phyloP scores from a whole-genome alignment of 73 alveolate genomes.

The Tetrahymena thermophila region DNA sequence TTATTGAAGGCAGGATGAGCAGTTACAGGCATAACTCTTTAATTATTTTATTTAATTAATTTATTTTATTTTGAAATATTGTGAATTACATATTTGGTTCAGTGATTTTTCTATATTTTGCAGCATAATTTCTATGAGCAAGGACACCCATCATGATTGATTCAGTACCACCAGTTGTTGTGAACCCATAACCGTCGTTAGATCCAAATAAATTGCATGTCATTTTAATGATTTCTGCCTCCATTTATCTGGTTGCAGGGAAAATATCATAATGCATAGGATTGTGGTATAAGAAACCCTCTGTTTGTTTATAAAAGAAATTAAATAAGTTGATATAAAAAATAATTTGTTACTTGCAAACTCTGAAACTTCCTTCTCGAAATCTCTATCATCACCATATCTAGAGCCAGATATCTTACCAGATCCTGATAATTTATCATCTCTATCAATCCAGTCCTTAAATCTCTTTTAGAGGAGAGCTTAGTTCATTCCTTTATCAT shows the following conservation, averaged over 20 bases:
- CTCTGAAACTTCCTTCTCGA: conserved; percentile 12
- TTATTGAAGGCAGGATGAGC: conserved; percentile 96
- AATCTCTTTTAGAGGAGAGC: conserved; percentile 7
- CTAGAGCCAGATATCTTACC: conserved; percentile 38
- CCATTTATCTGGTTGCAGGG: conserved; percentile 71
- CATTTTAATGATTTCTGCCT: conserved; percentile 86
- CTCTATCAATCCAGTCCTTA: conserved; percentile 35
- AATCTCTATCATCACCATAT: conserved; percentile 17
- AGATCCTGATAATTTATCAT: background rate
- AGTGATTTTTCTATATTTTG: conserved; percentile 50
- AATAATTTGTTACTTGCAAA: background rate
- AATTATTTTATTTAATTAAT: background rate
- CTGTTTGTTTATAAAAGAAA: background rate
- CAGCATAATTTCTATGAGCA: conserved; percentile 78
- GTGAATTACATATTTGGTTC: conserved; percentile 13
- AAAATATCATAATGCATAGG: conserved; percentile 85
- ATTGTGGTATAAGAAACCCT: conserved; percentile 64
- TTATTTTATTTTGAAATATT: conserved; percentile 7
- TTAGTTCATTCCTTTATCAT: background rate
- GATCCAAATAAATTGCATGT: conserved; percentile 90
- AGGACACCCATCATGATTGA: conserved; percentile 80
- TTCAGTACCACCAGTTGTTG: conserved; percentile 97
- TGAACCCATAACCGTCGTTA: conserved; percentile 83
- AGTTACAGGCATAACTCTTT: conserved; percentile 66
- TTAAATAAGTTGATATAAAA: background rate